Conservation (phyloP, 129 eudicot species). For the Flaveria trinervia region DNA sequence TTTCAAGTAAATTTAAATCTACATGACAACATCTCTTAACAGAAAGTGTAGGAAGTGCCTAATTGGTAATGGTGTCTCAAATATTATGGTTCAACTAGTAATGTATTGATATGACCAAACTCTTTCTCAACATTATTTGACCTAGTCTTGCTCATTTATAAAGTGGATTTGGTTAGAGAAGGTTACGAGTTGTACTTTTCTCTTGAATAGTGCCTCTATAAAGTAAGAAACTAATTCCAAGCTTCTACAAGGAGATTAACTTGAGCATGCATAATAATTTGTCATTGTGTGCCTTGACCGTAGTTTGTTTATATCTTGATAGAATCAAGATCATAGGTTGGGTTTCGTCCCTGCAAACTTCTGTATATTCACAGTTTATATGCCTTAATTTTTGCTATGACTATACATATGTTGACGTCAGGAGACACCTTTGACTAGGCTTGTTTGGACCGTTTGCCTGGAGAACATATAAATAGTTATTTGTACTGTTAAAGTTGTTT, state of each 20-base stretch:
- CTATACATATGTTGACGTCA: conserved; percentile 8
- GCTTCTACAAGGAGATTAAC: neutral
- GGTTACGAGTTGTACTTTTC: neutral
- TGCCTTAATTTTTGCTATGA: neutral
- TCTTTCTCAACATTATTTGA: neutral
- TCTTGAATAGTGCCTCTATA: neutral
- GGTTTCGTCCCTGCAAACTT: neutral
- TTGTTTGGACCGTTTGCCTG: neutral
- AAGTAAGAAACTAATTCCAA: neutral
- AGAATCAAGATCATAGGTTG: neutral
- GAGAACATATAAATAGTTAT: neutral
- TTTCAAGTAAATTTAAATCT: neutral
- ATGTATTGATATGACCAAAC: neutral
- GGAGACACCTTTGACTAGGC: conserved; percentile 10
- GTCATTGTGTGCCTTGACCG: neutral
- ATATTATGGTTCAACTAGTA: conserved; percentile 2
- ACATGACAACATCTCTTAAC: neutral
- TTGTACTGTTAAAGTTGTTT: neutral
- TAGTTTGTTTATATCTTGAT: neutral
- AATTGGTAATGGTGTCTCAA: neutral
- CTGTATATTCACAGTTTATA: neutral
- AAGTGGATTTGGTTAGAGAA: conserved; percentile 14
- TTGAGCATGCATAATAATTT: neutral
- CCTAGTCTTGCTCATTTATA: neutral
- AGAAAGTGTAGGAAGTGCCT: conserved; percentile 18